phyloP scores from a whole-genome alignment of 2,329 filamentous ascomycete genomes.

The Colletotrichum liaoningense region DNA sequence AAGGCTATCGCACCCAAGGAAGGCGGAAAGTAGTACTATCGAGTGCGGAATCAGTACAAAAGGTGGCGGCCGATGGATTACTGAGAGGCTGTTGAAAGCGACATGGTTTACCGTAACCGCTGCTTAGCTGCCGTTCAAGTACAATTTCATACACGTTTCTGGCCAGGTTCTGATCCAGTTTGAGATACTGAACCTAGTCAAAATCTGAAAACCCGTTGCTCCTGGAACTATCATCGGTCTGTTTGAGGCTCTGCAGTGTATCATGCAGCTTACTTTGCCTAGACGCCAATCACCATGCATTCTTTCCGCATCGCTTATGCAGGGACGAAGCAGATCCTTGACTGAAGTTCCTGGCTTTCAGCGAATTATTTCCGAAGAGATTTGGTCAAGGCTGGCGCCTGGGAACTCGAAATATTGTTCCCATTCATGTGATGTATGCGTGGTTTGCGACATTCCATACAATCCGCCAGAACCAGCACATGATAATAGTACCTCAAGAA shows the following conservation, averaged over 20 bases:
- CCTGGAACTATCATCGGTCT: neutral
- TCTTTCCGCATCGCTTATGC: neutral
- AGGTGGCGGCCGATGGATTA: conserved; percentile 42
- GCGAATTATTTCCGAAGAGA: neutral
- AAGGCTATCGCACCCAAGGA: conserved; percentile 56
- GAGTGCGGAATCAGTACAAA: conserved; percentile 45
- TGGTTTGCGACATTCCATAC: neutral
- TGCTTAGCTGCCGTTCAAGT: neutral
- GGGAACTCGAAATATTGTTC: neutral
- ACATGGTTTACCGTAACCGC: neutral
- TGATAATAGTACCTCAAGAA: neutral
- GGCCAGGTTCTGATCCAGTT: neutral
- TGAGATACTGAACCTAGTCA: neutral
- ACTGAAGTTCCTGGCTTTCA: neutral
- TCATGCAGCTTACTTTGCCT: neutral
- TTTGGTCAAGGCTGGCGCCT: neutral
- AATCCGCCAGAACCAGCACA: neutral
- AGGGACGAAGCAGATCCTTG: neutral
- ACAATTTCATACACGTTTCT: neutral
- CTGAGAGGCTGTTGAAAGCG: conserved; percentile 4
- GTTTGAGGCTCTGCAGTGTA: neutral
- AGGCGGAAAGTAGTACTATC: conserved; percentile 54
- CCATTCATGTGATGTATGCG: neutral
- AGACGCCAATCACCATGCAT: neutral
- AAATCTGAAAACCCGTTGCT: neutral